These are phyloP conservation scores for Pyrus communis DNA, from an alignment of 306 rosid species.

Conservation along the genomic window DNA sequence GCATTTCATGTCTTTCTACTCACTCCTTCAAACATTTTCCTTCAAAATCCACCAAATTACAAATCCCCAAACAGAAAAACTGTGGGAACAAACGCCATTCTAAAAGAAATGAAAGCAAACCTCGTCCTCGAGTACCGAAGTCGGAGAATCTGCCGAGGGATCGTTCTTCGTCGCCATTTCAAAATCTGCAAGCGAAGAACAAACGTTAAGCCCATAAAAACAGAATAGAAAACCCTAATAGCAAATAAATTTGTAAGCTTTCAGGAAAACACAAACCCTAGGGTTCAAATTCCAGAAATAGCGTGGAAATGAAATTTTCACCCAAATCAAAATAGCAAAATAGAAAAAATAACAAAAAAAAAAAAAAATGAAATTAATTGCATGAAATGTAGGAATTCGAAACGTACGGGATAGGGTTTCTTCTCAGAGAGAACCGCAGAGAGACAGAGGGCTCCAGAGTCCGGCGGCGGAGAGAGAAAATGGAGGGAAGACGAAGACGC, in stretches of 20 bases:
- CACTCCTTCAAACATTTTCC: neutral
- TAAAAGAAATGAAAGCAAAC: constrained; percentile 15
- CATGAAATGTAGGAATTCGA: neutral
- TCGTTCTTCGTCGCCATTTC: constrained; percentile 45
- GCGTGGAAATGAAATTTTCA: neutral
- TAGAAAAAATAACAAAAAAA: too few relatives aligned
- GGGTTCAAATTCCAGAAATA: neutral
- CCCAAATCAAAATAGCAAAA: neutral
- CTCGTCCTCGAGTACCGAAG: constrained; percentile 82
- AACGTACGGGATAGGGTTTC: neutral
- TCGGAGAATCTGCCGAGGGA: constrained; percentile 58
- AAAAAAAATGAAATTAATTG: neutral
- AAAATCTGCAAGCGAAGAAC: constrained; percentile 24
- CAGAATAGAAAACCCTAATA: neutral
- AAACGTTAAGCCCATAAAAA: neutral
- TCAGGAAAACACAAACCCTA: neutral
- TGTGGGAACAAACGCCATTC: neutral
- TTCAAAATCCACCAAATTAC: neutral
- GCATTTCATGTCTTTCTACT: neutral
- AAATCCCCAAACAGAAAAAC: neutral
- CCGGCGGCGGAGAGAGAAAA: neutral
- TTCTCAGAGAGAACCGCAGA: neutral
- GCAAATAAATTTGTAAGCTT: neutral
- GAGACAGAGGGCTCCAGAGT: neutral
- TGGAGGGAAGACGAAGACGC: constrained; percentile 12